Conservation (phyloP, 306 rosid genomes). For the Gillenia trifoliata region DNA sequence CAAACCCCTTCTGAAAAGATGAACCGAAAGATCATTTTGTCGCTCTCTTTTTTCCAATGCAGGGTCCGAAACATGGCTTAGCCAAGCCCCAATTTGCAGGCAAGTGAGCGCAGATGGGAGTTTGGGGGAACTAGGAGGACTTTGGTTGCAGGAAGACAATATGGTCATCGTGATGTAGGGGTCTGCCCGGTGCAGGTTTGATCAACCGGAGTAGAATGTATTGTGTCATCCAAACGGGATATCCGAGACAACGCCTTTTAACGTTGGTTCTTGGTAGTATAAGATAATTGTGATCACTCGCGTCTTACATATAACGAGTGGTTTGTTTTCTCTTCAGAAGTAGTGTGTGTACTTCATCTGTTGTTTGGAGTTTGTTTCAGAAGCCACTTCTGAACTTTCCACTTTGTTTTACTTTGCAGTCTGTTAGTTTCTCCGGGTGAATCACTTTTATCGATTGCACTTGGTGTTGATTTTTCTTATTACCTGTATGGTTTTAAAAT, state of each 20-base stretch:
- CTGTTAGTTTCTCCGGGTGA: slow-evolving; percentile 22
- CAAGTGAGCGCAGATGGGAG: slow-evolving; percentile 31
- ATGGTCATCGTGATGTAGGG: slow-evolving; percentile 22
- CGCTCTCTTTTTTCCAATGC: slow-evolving; percentile 22
- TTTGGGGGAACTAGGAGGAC: slow-evolving; percentile 18
- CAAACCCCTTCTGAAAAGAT: slow-evolving; percentile 39
- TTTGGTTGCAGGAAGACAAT: slow-evolving; percentile 27
- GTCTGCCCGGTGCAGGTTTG: slow-evolving; percentile 18
- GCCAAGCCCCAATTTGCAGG: slow-evolving; percentile 28
- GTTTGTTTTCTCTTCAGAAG: slow-evolving; percentile 10
- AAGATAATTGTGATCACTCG: slow-evolving; percentile 11
- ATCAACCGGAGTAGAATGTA: slow-evolving; percentile 15
- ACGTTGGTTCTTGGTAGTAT: slow-evolving; percentile 71
- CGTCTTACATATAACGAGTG: slow-evolving; percentile 17
- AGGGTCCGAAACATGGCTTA: slow-evolving; percentile 19
- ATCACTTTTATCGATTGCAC: slow-evolving; percentile 61
- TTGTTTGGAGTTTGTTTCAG: slow-evolving; percentile 11
- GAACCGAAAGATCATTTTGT: slow-evolving; percentile 18
- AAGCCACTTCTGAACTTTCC: neutral
- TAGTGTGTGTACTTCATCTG: slow-evolving; percentile 4
- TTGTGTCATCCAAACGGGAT: slow-evolving; percentile 24
- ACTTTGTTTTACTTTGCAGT: slow-evolving; percentile 12
- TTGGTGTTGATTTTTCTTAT: slow-evolving; percentile 24
- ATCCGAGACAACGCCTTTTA: slow-evolving; percentile 82
- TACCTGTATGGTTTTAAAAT: slow-evolving; percentile 21